Evolutionary conservation across 495 filamentous ascomycete genomes (phyloP).

Genomic region (Coniosporium apollinis): DNA sequence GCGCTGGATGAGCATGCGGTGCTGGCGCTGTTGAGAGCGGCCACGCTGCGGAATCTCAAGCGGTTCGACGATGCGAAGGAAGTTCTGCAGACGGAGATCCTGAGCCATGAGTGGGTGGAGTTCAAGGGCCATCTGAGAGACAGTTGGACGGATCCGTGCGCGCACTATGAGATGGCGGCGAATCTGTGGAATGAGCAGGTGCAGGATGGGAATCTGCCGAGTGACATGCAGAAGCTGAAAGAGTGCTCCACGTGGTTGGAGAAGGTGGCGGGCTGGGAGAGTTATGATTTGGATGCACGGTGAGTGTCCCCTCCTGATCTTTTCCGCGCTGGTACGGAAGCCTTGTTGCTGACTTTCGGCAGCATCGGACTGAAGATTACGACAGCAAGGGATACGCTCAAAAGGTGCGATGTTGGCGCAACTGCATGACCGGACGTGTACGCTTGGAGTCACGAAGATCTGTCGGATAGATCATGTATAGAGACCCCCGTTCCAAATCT

Average conservation of each 20-base stretch:
- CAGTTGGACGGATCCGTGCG: conserved; percentile 64
- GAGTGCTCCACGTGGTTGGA: conserved; percentile 60
- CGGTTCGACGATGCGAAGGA: conserved; percentile 44
- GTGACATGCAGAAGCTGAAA: conserved; percentile 35
- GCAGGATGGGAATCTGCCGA: conserved; percentile 21
- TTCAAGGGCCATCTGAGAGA: conserved; percentile 67
- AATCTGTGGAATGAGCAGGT: conserved; percentile 53
- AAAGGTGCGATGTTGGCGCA: conserved; percentile 30
- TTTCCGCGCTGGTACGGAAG: not conserved
- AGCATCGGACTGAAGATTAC: conserved; percentile 66
- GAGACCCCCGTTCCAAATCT: too few species aligned
- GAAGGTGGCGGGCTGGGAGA: conserved; percentile 69
- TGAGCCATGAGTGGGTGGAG: conserved; percentile 42
- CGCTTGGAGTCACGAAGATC: too few species aligned
- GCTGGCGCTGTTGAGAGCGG: conserved; percentile 46
- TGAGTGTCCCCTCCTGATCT: conserved; percentile 6
- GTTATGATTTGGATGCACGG: conserved; percentile 71
- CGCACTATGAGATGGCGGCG: conserved; percentile 80
- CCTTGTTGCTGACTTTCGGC: not conserved
- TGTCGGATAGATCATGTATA: too few species aligned
- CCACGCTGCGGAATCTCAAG: conserved; percentile 44
- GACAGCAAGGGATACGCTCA: conserved; percentile 61
- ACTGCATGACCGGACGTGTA: too few species aligned
- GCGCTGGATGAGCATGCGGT: conserved; percentile 59
- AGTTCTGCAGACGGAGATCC: conserved; percentile 41